Conservation (phyloP, 106 monocot species). For the Posidonia australis region DNA sequence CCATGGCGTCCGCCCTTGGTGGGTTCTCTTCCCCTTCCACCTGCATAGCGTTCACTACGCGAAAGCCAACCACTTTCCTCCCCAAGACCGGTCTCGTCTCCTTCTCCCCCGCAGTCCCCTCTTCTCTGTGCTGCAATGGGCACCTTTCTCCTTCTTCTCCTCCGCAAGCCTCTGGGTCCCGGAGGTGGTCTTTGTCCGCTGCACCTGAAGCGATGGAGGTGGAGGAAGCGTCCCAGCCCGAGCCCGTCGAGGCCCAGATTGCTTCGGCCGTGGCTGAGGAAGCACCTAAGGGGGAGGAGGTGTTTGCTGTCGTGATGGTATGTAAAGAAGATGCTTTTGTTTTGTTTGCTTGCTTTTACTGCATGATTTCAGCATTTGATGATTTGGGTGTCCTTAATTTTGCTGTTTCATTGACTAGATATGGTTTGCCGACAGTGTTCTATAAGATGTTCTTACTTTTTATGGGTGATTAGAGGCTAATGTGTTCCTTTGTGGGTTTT, state of each 20-base stretch:
- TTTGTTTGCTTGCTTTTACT: background rate
- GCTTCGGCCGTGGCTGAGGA: slow-evolving; percentile 31
- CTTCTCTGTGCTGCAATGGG: background rate
- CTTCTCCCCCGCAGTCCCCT: background rate
- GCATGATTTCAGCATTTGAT: background rate
- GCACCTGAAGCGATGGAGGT: slow-evolving; percentile 10
- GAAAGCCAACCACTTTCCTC: slow-evolving; percentile 1
- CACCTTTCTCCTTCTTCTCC: slow-evolving; percentile 1
- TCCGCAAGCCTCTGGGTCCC: background rate
- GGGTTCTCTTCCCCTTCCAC: slow-evolving; percentile 16
- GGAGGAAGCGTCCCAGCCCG: slow-evolving; percentile 21
- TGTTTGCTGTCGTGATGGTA: slow-evolving; percentile 86
- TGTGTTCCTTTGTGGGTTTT: background rate
- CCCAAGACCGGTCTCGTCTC: slow-evolving; percentile 8
- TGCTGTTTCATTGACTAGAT: background rate
- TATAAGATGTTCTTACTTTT: too few relatives aligned
- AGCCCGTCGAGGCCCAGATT: slow-evolving; percentile 58
- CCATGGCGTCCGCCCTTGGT: slow-evolving; percentile 13
- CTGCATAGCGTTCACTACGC: slow-evolving; percentile 8
- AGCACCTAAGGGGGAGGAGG: slow-evolving; percentile 50
- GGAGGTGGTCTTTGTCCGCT: slow-evolving; percentile 21
- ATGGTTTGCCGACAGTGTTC: too few relatives aligned
- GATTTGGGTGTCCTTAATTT: background rate
- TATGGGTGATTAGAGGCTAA: background rate
- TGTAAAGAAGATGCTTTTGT: background rate